Base-by-base conservation (phyloP, 352 stramenopile species). In the Globisporangium iwayamae region DNA sequence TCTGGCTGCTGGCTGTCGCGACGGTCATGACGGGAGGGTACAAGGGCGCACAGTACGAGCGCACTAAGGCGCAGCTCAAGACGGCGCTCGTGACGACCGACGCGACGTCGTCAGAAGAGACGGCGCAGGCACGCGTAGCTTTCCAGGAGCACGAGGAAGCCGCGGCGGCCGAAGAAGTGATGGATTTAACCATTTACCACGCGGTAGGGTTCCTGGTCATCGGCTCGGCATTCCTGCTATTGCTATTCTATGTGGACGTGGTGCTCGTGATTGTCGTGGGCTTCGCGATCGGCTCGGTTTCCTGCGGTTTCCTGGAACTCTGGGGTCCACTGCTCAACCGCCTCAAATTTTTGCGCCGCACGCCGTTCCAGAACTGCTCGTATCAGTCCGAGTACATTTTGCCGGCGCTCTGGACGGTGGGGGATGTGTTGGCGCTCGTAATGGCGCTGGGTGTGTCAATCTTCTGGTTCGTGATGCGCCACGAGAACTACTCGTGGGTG, bases 191-290 rank as follows among this genome's bases (percentile, higher is more conserved):
- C 47, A 79, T 91, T 11, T 82, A 76, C 45, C 94, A 98, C 77
- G 94, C 94, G 0, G 22, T 97, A 20, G 80, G 69, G 50, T 98
- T 98, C 58, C 75, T 98, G 64, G 64, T 97, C 34, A 80, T 98
- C 70, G 89, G 87, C 39, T 97, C 89, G 5, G 83, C 70, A 4
- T 94, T 96, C 67, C 75, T 98, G 10, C 67, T 98, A 7, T 74
- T 98, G 57, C 75, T 98, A 1, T 98, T 98, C 73, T 97, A 91
- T 61, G 78, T 90, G 36, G 68, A 95, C 66, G 62, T 92, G 25
- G 76, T 91, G 65, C 79, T 93, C 56, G 81, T 92, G 14, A 75
- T 95, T n/a, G 74, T 93, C 34, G 71, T 89, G 41, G 57, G 85
- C 13, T 93, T 91, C 56, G 73, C 73, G 28, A 69, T 93, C 62